These are phyloP conservation scores for Fusarium oxysporum DNA, from an alignment of 2,329 filamentous ascomycete genomes.

Conservation along the genomic window DNA sequence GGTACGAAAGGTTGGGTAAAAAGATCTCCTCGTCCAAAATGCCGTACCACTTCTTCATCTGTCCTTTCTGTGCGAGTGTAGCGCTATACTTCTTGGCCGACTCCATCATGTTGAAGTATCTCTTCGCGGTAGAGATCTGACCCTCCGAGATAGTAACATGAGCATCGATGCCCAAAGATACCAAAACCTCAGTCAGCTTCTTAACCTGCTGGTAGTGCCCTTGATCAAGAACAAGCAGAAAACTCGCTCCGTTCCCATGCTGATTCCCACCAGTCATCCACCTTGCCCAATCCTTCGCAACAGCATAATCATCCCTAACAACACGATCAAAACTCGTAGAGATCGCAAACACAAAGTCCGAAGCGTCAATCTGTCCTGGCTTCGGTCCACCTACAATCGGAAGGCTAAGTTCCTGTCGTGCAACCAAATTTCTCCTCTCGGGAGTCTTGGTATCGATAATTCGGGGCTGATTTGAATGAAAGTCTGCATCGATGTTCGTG, in stretches of 20 bases:
- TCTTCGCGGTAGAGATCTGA: constrained; percentile 47
- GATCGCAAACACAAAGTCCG: constrained; percentile 57
- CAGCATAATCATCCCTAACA: constrained; percentile 51
- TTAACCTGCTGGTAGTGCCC: constrained; percentile 50
- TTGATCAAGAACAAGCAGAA: constrained; percentile 57
- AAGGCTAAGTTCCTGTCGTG: constrained; percentile 49
- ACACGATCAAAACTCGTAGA: constrained; percentile 58
- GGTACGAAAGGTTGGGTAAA: constrained; percentile 55
- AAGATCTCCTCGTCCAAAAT: constrained; percentile 61
- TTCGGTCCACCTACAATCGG: constrained; percentile 48
- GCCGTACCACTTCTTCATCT: constrained; percentile 56
- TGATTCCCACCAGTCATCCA: constrained; percentile 59
- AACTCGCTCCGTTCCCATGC: constrained; percentile 56
- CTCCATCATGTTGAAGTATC: constrained; percentile 55
- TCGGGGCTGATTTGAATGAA: constrained; percentile 46
- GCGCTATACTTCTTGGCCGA: constrained; percentile 50
- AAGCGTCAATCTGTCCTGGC: constrained; percentile 53
- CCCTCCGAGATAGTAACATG: constrained; percentile 50
- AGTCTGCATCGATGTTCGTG: constrained; percentile 48
- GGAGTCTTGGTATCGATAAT: constrained; percentile 45
- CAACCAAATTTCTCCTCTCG: constrained; percentile 43
- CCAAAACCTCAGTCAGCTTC: constrained; percentile 48
- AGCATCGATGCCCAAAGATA: constrained; percentile 54
- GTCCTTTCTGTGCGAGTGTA: constrained; percentile 50
- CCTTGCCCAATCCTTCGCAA: constrained; percentile 57